Evolutionary conservation across 345 rosid genomes (phyloP), one percentile per base, ranked within the genome.

Genomic region (Jatropha curcas): DNA sequence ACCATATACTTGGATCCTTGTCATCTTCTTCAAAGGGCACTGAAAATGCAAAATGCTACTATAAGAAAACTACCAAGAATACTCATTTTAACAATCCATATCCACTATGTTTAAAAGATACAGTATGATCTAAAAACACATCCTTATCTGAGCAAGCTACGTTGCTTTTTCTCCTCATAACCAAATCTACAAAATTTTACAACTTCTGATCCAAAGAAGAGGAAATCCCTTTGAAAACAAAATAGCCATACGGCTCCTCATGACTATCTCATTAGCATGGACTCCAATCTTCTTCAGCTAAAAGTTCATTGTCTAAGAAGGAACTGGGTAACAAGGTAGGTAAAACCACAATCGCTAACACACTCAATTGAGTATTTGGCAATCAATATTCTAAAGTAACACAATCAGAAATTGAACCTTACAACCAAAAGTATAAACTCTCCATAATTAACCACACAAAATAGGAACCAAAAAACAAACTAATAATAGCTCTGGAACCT

Each of bases 21-120:
- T 92, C 97, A 73, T 94, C 98, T 79, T 94, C 98, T 82, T 94
- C 98, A 48, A 92, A 92, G 1, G 98, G 98, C 70, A 94, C 97
- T 94, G 86, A 66, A 71, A 78, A 63, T 7, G 25, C 63, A 16
- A 73, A 1, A 14, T 31, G 17, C 25, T 34, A 45, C 20, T 19
- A 31, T 20, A 19, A 52, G 9, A 8, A 68, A 20, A 1, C 46
- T 11, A 16, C 25, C 16, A 17, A 2, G 24, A 55, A 6, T 4
- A 48, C 17, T 48, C 53, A 16, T 16, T 3, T 17, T 17, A 48
- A 48, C 22, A 17, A 48, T 48, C 17, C 7, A 48, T 48, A 17
- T 48, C 6, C 53, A 48, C 16, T 14, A 48, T 48, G 17, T 17
- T 48, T 48, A 48, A 1, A 48, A 48, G 19, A n/a, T 14, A 48